Base-by-base conservation (phyloP, 257 asterid genomes). In the Nicotiana knightiana region DNA sequence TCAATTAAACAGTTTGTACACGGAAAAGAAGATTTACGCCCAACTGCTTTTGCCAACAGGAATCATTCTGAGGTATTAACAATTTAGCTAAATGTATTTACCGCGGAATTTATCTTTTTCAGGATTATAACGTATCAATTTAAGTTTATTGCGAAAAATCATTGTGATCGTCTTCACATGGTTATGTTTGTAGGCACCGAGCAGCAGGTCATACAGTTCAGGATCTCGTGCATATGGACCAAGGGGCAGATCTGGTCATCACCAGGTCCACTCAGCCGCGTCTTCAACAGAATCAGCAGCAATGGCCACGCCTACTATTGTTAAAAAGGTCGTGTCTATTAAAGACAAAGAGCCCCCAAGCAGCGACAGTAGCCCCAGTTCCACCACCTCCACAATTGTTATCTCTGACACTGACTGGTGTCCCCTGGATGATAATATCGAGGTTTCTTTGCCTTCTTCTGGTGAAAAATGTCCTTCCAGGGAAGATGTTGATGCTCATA, bases 391-490 rank as follows among this genome's bases (percentile, higher is more conserved):
- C 54, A 51, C 59, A 58, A 35, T 64, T 81, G 33, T 51, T 58
- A 73, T 37, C 68, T 28, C 59, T 39, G 21, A 39, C 71, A 77
- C 85, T 58, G 85, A 91, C 39, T 94, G 97, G 98, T 88, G 71
- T 80, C 97, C 98, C 65, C 75, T 59, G 85, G 89, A 87, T 87
- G 96, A 93, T 87, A 90, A 87, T 80, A 91, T 94, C 84, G 79
- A 85, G 83, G 85, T 85, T 75, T n/a, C 68, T 13, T 71, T 89
- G 83, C 92, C 93, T 51, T 51, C 9, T 24, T 18, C 66, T 59
- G 84, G 28, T 76, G 88, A 77, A 55, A 83, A 21, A 21, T 73
- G 76, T 77, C 80, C 85, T 80, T 65, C 93, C 9, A 84, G 67
- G 67, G 89, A 88, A 75, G 93, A 87, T 43, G 88, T 91, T 48